Evolutionary conservation across 2,329 filamentous ascomycete species (phyloP), one percentile per base, ranked within the genome.

Genomic region (Hymenoscyphus fraxineus): DNA sequence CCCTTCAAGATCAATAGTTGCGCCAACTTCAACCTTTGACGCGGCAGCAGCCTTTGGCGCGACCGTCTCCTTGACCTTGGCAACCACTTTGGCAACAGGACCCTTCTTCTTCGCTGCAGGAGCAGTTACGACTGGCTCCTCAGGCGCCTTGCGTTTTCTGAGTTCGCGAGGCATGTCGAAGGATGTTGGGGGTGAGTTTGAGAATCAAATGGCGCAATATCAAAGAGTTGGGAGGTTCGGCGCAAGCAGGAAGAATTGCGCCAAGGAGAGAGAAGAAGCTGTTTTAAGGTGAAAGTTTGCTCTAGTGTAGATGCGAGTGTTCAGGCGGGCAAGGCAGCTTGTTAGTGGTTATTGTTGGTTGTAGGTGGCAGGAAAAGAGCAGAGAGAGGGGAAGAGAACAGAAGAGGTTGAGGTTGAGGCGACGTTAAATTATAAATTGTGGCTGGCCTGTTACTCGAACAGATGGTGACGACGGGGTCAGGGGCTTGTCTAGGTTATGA

Each of bases 61-160:
- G 58, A 76, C 73, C 22, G 70, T 71, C 59, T 73, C 72, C 27
- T 78, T 73, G 66, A 77, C 76, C 67, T 80, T 78, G 58, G 72
- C 75, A 40, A 75, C 74, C 31, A 71, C 74, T 73, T 81, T 80
- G 62, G 75, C 73, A 62, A 76, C 73, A 63, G 77, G 77, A 47
- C 75, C 73, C 65, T 78, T 76, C 73, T 80, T 80, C 77, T 83
- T 84, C 41, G 77, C 77, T 27, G 81, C 77, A 16, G 81, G 78
- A 68, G 81, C 78, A 35, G 35, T 2, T 35, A 35, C 35, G 7
- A 35, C 44, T 66, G 80, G n/a, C n/a, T 51, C 78, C 61, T 79
- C 75, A 61, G 80, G 80, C 69, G 83, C 83, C 77, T 86, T 86
- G 79, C 85, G 84, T 79, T 87, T 87, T 77, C 85, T 81, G 55